Base-by-base conservation (phyloP, 2,329 filamentous ascomycete genomes). In the Fusarium praegraminearum region DNA sequence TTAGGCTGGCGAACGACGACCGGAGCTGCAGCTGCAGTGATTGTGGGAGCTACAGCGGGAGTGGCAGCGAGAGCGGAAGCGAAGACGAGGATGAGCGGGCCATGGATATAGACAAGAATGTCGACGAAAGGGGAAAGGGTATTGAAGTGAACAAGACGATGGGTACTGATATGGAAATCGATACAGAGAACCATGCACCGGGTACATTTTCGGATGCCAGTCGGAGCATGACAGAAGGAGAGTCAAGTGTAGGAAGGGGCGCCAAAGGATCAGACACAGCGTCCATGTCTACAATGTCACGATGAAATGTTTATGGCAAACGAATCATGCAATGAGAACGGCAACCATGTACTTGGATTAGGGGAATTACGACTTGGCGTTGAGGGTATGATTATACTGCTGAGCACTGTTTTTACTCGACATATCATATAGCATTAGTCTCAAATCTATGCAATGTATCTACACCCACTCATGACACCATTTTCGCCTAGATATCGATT, bases 1-100 rank as follows among this genome's bases (percentile, higher is more conserved):
- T 91, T 72, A 80, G 88, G 71, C 76, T 90, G 59, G 88, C 86
- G 4, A 82, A 79, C 51, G 77, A 76, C 49, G 75, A 73, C 40
- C 77, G 76, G 53, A 77, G 76, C 46, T 81, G 78, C 45, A 82
- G 79, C 66, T 82, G 80, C 47, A 82, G 80, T 59, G 77, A 79
- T 44, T 80, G 80, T 57, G 79, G 75, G 16, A 75, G 75, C 53
- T 74, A 62, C 41, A 71, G 80, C 55, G 79, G 76, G 20, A 75
- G 74, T 46, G 73, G 60, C 38, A 71, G 69, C 35, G 67, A 60
- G 9, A 41, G 74, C 51, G 73, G 56, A 35, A 69, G 64, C 35
- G 63, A 60, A 7, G 73, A 54, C 16, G 57, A 52, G 18, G 69
- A 59, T 43, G 65, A 40, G 57, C 73, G 53, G 52, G 63, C 62